Percentiles rank a stretch among this genome's conserved stretches.
phyloP scores from a whole-genome alignment of 257 asterid species.

The Echium plantagineum region DNA sequence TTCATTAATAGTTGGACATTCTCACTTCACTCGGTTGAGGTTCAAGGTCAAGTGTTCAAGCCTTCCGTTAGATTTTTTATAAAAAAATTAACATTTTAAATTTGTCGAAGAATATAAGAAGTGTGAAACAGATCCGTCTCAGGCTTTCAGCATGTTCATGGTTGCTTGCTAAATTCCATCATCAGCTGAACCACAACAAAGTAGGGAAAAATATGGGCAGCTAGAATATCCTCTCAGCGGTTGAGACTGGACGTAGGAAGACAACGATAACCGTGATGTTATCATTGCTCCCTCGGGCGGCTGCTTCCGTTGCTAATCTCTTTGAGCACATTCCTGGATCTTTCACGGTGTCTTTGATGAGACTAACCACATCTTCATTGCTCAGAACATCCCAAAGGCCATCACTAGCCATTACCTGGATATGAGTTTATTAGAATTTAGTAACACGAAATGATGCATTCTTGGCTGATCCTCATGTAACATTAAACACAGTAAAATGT shows the following conservation, averaged over 20 bases:
- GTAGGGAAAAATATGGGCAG: neutral
- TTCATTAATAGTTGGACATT: no score
- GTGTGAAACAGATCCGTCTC: neutral
- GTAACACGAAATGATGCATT: neutral
- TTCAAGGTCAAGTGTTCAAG: no score
- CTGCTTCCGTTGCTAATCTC: constrained; percentile 84
- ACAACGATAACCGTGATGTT: constrained; percentile 74
- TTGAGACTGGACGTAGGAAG: constrained; percentile 76
- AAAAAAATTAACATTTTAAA: no score
- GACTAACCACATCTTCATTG: constrained; percentile 54
- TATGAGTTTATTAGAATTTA: neutral
- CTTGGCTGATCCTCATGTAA: no score
- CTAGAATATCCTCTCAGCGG: constrained; percentile 87
- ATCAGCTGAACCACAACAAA: no score
- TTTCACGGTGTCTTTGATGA: constrained; percentile 81
- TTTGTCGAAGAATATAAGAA: no score
- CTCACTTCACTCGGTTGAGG: no score
- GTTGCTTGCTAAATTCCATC: neutral
- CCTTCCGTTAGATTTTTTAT: no score
- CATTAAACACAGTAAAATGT: no score
- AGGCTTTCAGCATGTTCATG: neutral
- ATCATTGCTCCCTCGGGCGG: constrained; percentile 78
- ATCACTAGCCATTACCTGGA: constrained; percentile 90
- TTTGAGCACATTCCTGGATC: constrained; percentile 93
- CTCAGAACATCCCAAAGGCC: constrained; percentile 92